phyloP scores from a whole-genome alignment of 176 grass and related monocot species.

The Echinochloa phyllopogon region DNA sequence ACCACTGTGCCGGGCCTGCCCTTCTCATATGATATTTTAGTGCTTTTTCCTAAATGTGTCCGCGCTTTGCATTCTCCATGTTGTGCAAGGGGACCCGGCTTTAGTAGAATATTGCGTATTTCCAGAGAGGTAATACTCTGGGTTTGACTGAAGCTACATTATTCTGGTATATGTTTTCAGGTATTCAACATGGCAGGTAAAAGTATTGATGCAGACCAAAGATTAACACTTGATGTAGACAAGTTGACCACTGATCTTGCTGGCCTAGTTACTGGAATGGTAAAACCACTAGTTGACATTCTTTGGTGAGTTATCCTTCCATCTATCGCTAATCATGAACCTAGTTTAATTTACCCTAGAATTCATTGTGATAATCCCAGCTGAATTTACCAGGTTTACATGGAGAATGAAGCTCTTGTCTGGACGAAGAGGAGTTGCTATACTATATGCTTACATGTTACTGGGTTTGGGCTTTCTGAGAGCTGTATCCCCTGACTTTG shows the following conservation, averaged over 20 bases:
- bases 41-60: not conserved
- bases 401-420: conserved; percentile 99
- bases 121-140: conserved; percentile 5
- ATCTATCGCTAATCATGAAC: conserved; percentile 5
- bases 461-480: conserved; percentile 95
- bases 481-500: conserved; percentile 89
- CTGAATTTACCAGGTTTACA: conserved; percentile 84
- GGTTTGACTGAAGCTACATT: conserved; percentile 28
- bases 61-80: not conserved
- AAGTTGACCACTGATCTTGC: conserved; percentile 97
- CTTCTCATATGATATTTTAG: not conserved
- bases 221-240: conserved; percentile 91
- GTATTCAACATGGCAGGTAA: conserved; percentile 90
- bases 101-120: conserved; percentile 31
- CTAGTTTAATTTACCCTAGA: conserved; percentile 28
- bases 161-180: conserved; percentile 55
- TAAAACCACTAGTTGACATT: conserved; percentile 96
- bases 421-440: conserved; percentile 90
- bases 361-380: conserved; percentile 24
- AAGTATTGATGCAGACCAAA: conserved; percentile 95
- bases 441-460: conserved; percentile 97
- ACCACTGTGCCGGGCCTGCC: too few relatives aligned
- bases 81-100: conserved; percentile 5
- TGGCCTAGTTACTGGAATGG: conserved; percentile 96
- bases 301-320: conserved; percentile 75